Percentiles rank a stretch among this genome's conserved stretches.
Conservation (phyloP, 179 eudicot species). For the Kewa caespitosa region DNA sequence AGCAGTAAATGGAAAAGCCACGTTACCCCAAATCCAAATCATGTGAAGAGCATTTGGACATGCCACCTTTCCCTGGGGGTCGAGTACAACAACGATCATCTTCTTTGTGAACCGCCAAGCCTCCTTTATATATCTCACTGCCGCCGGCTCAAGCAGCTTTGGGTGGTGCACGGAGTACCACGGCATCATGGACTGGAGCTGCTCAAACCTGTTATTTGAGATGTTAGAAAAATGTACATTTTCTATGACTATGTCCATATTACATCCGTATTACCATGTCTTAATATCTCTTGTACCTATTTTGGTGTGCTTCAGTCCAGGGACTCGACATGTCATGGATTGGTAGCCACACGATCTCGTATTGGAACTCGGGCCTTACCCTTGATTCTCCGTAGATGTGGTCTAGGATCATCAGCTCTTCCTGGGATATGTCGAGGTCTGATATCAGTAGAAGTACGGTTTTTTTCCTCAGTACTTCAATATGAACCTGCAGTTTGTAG, state of each 20-base stretch:
- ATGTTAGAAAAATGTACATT: too few relatives aligned
- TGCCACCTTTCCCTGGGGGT: constrained; percentile 73
- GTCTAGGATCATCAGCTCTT: constrained; percentile 53
- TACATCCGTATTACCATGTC: too few relatives aligned
- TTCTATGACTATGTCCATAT: too few relatives aligned
- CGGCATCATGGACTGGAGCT: constrained; percentile 59
- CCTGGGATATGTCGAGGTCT: constrained; percentile 56
- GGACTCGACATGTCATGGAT: constrained; percentile 37
- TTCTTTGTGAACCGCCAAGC: constrained; percentile 66
- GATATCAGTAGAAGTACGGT: constrained; percentile 72
- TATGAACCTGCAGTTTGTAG: constrained; percentile 45
- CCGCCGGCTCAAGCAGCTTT: constrained; percentile 57
- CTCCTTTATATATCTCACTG: constrained; percentile 64
- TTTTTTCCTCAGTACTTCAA: constrained; percentile 68
- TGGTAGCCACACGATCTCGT: constrained; percentile 85
- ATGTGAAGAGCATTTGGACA: constrained; percentile 69
- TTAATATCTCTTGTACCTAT: too few relatives aligned
- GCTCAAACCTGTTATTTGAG: constrained; percentile 52
- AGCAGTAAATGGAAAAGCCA: constrained; percentile 66
- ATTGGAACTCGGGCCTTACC: constrained; percentile 41
- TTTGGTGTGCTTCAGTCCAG: constrained; percentile 46
- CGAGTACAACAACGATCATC: constrained; percentile 65
- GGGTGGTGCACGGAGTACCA: constrained; percentile 77
- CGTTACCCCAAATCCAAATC: constrained; percentile 79
- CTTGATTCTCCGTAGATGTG: constrained; percentile 51